phyloP scores from a whole-genome alignment of 768 basidiomycete genomes.

The Porpolomopsis calyptriformis region DNA sequence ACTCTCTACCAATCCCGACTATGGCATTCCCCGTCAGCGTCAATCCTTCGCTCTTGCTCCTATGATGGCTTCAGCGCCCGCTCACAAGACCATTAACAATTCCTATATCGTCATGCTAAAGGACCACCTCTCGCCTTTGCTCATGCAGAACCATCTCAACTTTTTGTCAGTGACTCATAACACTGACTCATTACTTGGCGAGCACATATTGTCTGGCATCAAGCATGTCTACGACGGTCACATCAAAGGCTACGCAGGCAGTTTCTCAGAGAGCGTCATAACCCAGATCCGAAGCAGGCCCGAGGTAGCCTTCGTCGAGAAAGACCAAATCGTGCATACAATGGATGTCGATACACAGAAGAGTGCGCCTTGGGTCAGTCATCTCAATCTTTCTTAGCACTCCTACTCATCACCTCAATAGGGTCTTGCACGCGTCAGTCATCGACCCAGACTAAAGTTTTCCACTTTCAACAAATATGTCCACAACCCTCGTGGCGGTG shows the following conservation, averaged over 20 bases:
- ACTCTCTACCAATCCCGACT: slow-evolving; percentile 36
- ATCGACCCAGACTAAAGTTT: slow-evolving; percentile 65
- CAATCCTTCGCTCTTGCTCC: slow-evolving; percentile 50
- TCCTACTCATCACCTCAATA: no score
- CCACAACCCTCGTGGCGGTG: slow-evolving; percentile 62
- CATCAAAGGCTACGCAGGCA: slow-evolving; percentile 72
- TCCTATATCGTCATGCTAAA: slow-evolving; percentile 94
- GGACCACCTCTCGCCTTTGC: slow-evolving; percentile 44
- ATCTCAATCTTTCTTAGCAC: slow-evolving; percentile 1
- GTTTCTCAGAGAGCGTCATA: slow-evolving; percentile 59
- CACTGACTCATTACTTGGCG: slow-evolving; percentile 40
- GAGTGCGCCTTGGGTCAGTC: slow-evolving; percentile 77
- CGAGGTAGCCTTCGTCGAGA: slow-evolving; percentile 88
- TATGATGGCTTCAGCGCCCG: slow-evolving; percentile 45
- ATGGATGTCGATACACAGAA: slow-evolving; percentile 45
- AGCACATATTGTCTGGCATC: slow-evolving; percentile 39
- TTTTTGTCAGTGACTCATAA: slow-evolving; percentile 57
- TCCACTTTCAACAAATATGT: slow-evolving; percentile 78
- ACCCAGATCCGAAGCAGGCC: slow-evolving; percentile 71
- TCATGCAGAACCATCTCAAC: slow-evolving; percentile 69
- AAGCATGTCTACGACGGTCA: slow-evolving; percentile 69
- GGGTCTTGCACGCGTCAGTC: slow-evolving; percentile 95
- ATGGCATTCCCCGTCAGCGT: slow-evolving; percentile 21
- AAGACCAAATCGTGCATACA: slow-evolving; percentile 85
- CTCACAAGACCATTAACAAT: slow-evolving; percentile 70